These are phyloP conservation scores for Cadophora sp. DNA, from an alignment of 2,329 filamentous ascomycete genomes.

Conservation along the genomic window DNA sequence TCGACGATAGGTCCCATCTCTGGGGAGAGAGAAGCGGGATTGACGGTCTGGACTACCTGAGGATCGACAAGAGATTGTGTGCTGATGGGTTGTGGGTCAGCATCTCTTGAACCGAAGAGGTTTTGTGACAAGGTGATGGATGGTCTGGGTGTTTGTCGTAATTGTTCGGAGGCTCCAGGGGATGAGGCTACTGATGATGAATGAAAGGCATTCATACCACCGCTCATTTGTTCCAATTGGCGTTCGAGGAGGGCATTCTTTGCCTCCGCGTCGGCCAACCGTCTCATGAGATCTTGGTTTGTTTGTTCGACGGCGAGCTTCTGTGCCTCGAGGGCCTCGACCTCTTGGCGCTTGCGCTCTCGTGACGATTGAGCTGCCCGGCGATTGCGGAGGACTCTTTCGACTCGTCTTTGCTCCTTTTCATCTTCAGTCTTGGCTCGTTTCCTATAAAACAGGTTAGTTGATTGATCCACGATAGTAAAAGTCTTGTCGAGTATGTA, in stretches of 20 bases:
- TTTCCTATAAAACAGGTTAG: slow-evolving; percentile 64
- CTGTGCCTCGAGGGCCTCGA: slow-evolving; percentile 78
- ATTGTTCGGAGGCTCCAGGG: slow-evolving; percentile 52
- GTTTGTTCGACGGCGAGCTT: slow-evolving; percentile 71
- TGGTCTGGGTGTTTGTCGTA: slow-evolving; percentile 34
- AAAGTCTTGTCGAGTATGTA: slow-evolving; percentile 49
- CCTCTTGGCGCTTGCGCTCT: slow-evolving; percentile 70
- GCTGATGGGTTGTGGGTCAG: slow-evolving; percentile 31
- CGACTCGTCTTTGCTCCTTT: slow-evolving; percentile 96
- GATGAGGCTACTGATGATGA: slow-evolving; percentile 52
- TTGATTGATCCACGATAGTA: slow-evolving; percentile 18
- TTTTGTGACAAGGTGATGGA: slow-evolving; percentile 65
- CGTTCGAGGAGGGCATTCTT: slow-evolving; percentile 40
- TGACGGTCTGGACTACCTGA: slow-evolving; percentile 57
- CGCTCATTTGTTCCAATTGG: slow-evolving; percentile 39
- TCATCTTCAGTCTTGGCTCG: slow-evolving; percentile 98
- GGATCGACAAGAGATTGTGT: slow-evolving; percentile 41
- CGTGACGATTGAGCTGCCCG: slow-evolving; percentile 95
- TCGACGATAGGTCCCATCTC: slow-evolving; percentile 60
- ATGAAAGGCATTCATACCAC: slow-evolving; percentile 47
- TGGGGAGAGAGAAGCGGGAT: slow-evolving; percentile 68
- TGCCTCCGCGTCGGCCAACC: slow-evolving; percentile 52
- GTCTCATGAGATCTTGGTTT: slow-evolving; percentile 73
- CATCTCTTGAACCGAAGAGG: slow-evolving; percentile 58
- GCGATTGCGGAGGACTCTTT: slow-evolving; percentile 95